These are phyloP conservation scores for Colletotrichum gloeosporioides DNA, from an alignment of 2,329 filamentous ascomycete species.

Conservation along the genomic window DNA sequence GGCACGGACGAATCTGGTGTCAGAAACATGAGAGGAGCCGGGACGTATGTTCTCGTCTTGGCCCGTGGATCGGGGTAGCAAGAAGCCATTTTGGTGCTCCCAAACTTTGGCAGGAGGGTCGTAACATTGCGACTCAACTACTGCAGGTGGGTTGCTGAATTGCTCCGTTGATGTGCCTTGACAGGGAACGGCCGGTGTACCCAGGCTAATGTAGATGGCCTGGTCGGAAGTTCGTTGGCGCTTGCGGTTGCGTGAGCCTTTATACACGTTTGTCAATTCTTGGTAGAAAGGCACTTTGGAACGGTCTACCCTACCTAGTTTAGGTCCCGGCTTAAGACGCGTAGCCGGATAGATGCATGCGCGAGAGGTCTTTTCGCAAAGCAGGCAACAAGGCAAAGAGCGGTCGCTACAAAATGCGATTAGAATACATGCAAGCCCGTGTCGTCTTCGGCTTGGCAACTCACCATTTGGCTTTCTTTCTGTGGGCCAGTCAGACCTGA, in stretches of 20 bases:
- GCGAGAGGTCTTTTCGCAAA: not conserved
- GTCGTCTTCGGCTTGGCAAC: not conserved
- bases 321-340: not conserved
- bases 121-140: not conserved
- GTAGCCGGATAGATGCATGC: not conserved
- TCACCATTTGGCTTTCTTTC: not conserved
- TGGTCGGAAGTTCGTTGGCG: not conserved
- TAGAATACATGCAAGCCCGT: not conserved
- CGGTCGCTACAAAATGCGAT: not conserved
- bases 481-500: not conserved
- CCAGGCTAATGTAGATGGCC: not conserved
- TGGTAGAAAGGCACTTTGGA: not conserved
- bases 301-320: not conserved
- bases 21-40: not conserved
- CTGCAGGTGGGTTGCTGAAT: not conserved
- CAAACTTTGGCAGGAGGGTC: not conserved
- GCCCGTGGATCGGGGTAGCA: not conserved
- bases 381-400: not conserved
- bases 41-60: not conserved
- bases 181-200: not conserved
- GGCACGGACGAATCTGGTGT: not conserved
- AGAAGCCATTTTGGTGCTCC: not conserved
- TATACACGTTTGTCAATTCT: not conserved
- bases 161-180: not conserved
- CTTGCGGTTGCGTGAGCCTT: not conserved